Evolutionary conservation across 2,329 filamentous ascomycete species (phyloP), one percentile per base, ranked within the genome.

Genomic region (Colletotrichum sp.): DNA sequence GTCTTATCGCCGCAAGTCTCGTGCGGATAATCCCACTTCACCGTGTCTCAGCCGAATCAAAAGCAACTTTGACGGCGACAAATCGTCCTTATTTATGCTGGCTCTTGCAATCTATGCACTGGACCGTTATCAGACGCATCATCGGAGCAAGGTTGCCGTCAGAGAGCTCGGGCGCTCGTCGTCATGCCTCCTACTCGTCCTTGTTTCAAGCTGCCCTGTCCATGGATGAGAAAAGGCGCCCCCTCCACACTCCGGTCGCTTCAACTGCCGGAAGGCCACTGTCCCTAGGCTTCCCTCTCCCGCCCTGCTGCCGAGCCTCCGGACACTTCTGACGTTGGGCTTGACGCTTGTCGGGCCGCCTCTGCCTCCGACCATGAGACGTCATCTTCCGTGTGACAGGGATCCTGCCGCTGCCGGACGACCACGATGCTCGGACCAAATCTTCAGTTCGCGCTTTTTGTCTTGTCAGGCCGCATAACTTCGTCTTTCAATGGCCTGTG

Each of bases 171-270:
- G 69, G 63, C 73, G 44, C 63, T 32, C 63, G 55, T 75, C 72
- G 69, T 72, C 69, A 76, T 76, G 73, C 73, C 69, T 75, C 55
- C 57, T 39, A 59, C 55, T 72, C 63, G 63, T 63, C 63, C 69
- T 55, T 76, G 73, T 76, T 76, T 76, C 73, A 76, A 63, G 59
- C 55, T 57, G 73, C 73, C 73, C 73, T 72, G 39, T 49, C 64
- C 73, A 76, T 59, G 69, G 44, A 76, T 72, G 63, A 34, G 59
- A 68, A 26, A 68, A 32, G 8, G 18, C 21, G 8, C 63, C 57
- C 69, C 69, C 55, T 63, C 69, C 28, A 67, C 63, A 67, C 55
- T 36, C 63, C 73, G 55, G 70, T 52, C 63, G 44, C 57, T 68
- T 64, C 63, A 64, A 57, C 60, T 63, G 34, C 73, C 69, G 63